These are phyloP conservation scores for Fagopyrum homotropicum DNA, from an alignment of 148 eudicot species.

Conservation along the genomic window DNA sequence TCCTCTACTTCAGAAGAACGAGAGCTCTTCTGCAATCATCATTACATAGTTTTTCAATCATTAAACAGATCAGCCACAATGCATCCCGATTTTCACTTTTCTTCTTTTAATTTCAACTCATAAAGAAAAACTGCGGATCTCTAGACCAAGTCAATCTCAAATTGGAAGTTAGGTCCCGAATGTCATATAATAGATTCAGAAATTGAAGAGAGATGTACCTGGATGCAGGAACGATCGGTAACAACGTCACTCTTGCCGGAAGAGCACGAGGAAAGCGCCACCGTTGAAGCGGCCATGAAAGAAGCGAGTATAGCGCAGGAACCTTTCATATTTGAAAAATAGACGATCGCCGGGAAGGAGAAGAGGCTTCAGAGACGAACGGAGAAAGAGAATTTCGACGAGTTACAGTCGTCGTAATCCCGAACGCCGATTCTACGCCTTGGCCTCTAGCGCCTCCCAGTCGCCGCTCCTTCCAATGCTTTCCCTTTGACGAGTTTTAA, in stretches of 20 bases:
- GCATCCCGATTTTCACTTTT: background rate
- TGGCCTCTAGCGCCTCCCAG: background rate
- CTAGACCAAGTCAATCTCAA: background rate
- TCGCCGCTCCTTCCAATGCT: constrained; percentile 1
- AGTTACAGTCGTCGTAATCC: background rate
- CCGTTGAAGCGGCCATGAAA: constrained; percentile 28
- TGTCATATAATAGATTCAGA: background rate
- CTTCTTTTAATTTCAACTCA: background rate
- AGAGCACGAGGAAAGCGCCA: constrained; percentile 21
- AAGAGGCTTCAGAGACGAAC: background rate
- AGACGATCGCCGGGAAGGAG: background rate
- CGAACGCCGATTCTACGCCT: background rate
- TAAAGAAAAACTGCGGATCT: background rate
- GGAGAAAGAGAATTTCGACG: background rate
- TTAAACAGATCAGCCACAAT: background rate
- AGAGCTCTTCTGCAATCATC: background rate
- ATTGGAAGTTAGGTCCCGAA: background rate
- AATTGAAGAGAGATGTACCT: constrained; percentile 13
- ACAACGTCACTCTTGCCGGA: background rate
- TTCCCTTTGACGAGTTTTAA: background rate
- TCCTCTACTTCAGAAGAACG: background rate
- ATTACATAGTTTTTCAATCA: background rate
- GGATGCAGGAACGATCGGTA: background rate
- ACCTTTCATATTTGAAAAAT: constrained; percentile 21
- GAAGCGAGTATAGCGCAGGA: constrained; percentile 30